These are phyloP conservation scores for Fusarium burgessii DNA, from an alignment of 2,329 filamentous ascomycete species.

Conservation along the genomic window DNA sequence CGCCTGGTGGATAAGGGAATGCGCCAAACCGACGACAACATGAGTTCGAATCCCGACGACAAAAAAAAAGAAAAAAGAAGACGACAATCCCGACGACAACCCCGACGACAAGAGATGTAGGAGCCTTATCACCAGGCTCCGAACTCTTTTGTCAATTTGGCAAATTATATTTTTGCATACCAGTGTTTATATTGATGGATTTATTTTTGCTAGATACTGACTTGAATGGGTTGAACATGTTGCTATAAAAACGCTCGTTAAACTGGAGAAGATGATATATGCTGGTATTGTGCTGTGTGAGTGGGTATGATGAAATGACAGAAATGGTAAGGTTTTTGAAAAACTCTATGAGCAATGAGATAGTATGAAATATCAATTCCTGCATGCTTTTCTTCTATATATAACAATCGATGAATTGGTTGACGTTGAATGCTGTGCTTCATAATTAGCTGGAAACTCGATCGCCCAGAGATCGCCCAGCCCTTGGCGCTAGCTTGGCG, in stretches of 20 bases:
- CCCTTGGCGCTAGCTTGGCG: slow-evolving; percentile 38
- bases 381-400: neutral
- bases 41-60: slow-evolving; percentile 32
- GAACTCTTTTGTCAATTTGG: slow-evolving; percentile 47
- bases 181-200: rapidly evolving
- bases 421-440: slow-evolving; percentile 14
- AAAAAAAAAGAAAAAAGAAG: neutral
- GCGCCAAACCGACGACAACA: slow-evolving; percentile 4
- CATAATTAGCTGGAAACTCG: slow-evolving; percentile 15
- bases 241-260: rapidly evolving
- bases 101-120: slow-evolving; percentile 46
- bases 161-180: neutral
- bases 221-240: rapidly evolving
- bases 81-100: neutral
- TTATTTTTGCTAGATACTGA: neutral
- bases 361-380: neutral
- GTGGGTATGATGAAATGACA: neutral
- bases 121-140: slow-evolving; percentile 32
- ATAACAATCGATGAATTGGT: neutral
- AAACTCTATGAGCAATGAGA: neutral
- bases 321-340: neutral
- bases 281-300: neutral
- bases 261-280: neutral
- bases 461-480: slow-evolving; percentile 41
- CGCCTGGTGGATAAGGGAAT: slow-evolving; percentile 27